These are phyloP conservation scores for Nosema muscidifuracis DNA, from an alignment of 371 early-diverging fungal species.

Conservation along the genomic window DNA sequence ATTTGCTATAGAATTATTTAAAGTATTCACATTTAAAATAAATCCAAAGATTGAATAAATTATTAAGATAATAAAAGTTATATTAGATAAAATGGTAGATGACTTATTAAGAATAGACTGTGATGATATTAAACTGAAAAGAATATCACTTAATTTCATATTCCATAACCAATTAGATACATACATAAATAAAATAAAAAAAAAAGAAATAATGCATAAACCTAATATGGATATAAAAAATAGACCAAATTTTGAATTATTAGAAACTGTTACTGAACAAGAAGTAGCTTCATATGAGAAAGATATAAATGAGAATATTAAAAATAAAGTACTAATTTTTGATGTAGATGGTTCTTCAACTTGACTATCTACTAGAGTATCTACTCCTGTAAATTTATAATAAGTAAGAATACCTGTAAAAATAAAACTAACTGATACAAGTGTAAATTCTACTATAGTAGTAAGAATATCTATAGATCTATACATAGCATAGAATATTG, in stretches of 20 bases:
- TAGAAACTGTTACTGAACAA: neutral
- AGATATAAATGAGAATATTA: neutral
- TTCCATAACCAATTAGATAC: neutral
- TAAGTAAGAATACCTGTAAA: neutral
- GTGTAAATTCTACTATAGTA: neutral
- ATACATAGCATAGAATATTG: neutral
- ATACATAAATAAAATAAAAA: neutral
- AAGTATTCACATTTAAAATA: neutral
- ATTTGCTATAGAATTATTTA: neutral
- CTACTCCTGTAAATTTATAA: neutral
- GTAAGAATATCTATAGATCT: neutral
- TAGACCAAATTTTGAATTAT: no score
- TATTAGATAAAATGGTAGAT: neutral
- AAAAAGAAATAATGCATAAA: neutral
- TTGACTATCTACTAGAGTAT: neutral
- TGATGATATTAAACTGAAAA: neutral
- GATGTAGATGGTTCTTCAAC: neutral
- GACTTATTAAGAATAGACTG: neutral
- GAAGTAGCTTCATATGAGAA: neutral
- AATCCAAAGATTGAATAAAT: conserved; percentile 5
- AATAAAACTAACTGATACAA: neutral
- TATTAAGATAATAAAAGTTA: neutral
- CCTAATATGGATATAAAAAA: neutral
- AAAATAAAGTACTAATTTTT: neutral
- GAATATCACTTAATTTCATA: neutral